These are phyloP conservation scores for Knoxdaviesia proteae DNA, from an alignment of 2,329 filamentous ascomycete genomes.

Conservation along the genomic window DNA sequence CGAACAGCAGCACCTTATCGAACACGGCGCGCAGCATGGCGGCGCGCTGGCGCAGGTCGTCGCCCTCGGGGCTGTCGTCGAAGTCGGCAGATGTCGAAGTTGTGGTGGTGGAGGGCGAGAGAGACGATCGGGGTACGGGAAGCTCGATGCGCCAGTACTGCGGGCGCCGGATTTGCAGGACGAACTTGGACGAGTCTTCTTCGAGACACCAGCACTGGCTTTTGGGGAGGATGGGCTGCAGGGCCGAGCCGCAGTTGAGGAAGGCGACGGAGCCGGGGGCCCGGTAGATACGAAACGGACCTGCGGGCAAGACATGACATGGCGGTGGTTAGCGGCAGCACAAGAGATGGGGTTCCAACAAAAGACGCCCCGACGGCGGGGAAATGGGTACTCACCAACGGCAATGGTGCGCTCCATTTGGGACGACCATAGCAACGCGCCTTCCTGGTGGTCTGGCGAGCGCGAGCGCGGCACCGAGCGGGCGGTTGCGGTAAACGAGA, in stretches of 20 bases:
- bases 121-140: conserved; percentile 21
- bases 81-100: conserved; percentile 15
- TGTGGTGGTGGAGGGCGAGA: too few species aligned
- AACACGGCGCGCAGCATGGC: conserved; percentile 49
- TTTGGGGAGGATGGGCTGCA: conserved; percentile 72
- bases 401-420: conserved; percentile 66
- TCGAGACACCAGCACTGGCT: conserved; percentile 92
- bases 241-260: conserved; percentile 61
- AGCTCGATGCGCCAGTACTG: conserved; percentile 85
- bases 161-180: conserved; percentile 65
- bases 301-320: conserved; percentile 15
- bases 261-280: conserved; percentile 75
- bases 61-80: conserved; percentile 11
- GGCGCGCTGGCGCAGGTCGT: conserved; percentile 40
- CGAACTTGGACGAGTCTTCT: conserved; percentile 57
- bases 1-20: conserved; percentile 57
- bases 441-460: conserved; percentile 24
- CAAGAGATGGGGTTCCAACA: not conserved
- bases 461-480: conserved; percentile 10
- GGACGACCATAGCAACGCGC: conserved; percentile 49
- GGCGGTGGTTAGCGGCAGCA: not conserved
- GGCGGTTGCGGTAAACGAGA: conserved; percentile 25
- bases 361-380: not conserved
- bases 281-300: conserved; percentile 64
- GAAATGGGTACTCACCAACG: conserved; percentile 31